Conservation (phyloP, 2,329 filamentous ascomycete genomes). For the Fonsecaea erecta region DNA sequence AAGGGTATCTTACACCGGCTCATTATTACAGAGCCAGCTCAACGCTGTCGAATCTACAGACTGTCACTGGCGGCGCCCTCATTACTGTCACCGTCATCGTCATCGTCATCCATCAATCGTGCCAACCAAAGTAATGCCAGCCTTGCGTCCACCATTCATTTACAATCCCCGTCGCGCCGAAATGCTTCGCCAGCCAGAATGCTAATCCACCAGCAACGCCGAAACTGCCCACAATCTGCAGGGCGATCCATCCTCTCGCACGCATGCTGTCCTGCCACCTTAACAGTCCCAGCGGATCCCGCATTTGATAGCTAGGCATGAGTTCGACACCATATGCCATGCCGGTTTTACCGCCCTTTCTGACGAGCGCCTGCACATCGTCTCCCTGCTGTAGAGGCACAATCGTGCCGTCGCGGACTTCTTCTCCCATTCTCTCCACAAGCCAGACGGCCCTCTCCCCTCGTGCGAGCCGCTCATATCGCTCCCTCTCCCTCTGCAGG, state of each 20-base stretch:
- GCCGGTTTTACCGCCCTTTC: constrained; percentile 27
- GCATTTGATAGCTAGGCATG: constrained; percentile 48
- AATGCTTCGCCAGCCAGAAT: constrained; percentile 61
- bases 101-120: constrained; percentile 21
- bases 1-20: neutral
- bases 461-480: constrained; percentile 67
- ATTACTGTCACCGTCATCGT: neutral
- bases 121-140: constrained; percentile 27
- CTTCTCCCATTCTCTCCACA: constrained; percentile 68
- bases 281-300: constrained; percentile 81
- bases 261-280: constrained; percentile 70
- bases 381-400: constrained; percentile 53
- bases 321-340: constrained; percentile 32
- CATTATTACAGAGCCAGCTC: neutral
- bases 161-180: constrained; percentile 42
- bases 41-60: neutral
- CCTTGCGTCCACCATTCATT: constrained; percentile 37
- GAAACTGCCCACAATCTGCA: constrained; percentile 75
- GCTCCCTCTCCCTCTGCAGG: constrained; percentile 71
- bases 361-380: constrained; percentile 37
- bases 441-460: constrained; percentile 72
- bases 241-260: constrained; percentile 66
- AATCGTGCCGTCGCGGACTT: constrained; percentile 67
- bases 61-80: neutral
- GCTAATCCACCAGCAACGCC: constrained; percentile 75